Conservation (phyloP, 1,284 basidiomycete species). For the Polyporus tsugae region DNA sequence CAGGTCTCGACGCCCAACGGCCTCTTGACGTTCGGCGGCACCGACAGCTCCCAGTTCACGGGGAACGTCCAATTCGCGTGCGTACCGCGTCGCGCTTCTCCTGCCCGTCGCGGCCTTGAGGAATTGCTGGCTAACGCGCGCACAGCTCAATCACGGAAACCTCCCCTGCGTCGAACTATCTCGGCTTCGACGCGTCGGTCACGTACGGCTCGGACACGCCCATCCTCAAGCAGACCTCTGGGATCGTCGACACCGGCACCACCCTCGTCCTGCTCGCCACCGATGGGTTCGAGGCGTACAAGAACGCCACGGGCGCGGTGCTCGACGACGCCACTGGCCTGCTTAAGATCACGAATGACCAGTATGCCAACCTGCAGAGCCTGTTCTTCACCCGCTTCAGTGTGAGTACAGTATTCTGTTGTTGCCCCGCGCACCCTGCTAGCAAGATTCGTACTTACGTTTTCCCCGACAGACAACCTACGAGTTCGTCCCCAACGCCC, state of each 20-base stretch:
- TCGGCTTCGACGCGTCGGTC: constrained; percentile 38
- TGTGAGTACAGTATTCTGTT: too few species aligned
- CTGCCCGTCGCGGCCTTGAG: background rate
- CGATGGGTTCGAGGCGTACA: constrained; percentile 29
- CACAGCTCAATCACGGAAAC: constrained; percentile 38
- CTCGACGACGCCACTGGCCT: constrained; percentile 35
- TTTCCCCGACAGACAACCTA: constrained; percentile 11
- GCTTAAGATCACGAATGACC: constrained; percentile 29
- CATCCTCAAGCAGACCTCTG: constrained; percentile 35
- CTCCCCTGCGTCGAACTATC: constrained; percentile 46
- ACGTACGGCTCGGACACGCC: constrained; percentile 27
- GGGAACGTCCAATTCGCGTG: constrained; percentile 56
- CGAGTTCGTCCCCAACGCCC: constrained; percentile 24
- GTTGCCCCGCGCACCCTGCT: constrained; percentile 9
- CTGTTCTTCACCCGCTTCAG: constrained; percentile 41
- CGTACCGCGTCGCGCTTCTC: constrained; percentile 34
- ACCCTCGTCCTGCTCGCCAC: constrained; percentile 47
- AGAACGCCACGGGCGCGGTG: constrained; percentile 32
- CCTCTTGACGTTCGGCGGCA: constrained; percentile 52
- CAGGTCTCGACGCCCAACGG: constrained; percentile 22
- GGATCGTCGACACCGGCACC: constrained; percentile 42
- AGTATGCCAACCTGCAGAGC: constrained; percentile 28
- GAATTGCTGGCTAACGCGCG: background rate
- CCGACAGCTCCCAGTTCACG: constrained; percentile 56
- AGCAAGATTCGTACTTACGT: background rate